A percentile compares a stretch with the other conserved stretches of the same genome.
Evolutionary conservation across 108 stramenopile species (phyloP).

Genomic region (Epithemia pelagica): DNA sequence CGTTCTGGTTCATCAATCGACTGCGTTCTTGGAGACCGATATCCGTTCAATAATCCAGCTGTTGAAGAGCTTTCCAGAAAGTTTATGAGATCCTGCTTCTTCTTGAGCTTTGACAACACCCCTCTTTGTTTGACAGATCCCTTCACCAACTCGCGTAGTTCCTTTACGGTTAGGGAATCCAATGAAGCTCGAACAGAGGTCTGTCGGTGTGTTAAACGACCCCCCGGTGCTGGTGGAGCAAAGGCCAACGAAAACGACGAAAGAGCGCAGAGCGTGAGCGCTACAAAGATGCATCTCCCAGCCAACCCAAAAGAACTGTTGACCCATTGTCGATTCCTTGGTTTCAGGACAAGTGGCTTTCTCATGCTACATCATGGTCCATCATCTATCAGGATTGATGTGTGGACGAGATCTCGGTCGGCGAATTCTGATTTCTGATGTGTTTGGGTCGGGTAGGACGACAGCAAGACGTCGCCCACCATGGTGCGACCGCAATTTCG

Average conservation of each 20-base stretch:
- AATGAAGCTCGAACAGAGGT: constrained; percentile 12
- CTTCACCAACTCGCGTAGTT: constrained; percentile 42
- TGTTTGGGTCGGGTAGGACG: too few species aligned
- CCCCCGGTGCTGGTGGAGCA: too few species aligned
- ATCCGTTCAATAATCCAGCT: not conserved
- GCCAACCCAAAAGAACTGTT: not conserved
- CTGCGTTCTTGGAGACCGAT: not conserved
- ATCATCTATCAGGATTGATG: too few species aligned
- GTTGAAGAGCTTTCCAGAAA: constrained; percentile 25
- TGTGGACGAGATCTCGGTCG: too few species aligned
- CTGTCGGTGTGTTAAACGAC: too few species aligned
- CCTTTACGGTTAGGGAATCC: constrained; percentile 61
- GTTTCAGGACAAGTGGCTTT: not conserved
- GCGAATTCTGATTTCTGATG: too few species aligned
- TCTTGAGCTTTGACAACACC: constrained; percentile 34
- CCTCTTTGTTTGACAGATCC: constrained; percentile 35
- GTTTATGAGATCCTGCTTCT: constrained; percentile 58
- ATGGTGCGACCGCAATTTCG: too few species aligned
- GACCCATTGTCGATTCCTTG: not conserved
- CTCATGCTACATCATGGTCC: not conserved
- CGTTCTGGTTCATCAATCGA: not conserved
- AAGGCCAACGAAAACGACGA: too few species aligned
- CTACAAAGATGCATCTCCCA: too few species aligned
- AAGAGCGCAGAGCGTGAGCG: too few species aligned
- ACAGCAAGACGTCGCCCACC: too few species aligned